These are phyloP conservation scores for Thermoascus crustaceus DNA, from an alignment of 2,329 filamentous ascomycete species.

Conservation along the genomic window DNA sequence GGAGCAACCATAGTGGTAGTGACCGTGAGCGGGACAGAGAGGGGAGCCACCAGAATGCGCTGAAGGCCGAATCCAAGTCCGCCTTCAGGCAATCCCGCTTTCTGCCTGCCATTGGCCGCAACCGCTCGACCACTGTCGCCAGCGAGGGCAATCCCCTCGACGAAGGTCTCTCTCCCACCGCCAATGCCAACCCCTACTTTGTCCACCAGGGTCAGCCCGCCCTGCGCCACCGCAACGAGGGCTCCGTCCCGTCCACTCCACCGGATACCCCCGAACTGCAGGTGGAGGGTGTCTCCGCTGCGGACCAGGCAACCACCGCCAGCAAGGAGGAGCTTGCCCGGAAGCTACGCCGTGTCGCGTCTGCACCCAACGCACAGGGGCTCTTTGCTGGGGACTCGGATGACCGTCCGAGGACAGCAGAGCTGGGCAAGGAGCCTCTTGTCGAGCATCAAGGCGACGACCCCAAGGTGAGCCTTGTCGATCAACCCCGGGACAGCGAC, in stretches of 20 bases:
- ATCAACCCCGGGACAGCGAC: slow-evolving; percentile 28
- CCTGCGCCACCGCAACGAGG: slow-evolving; percentile 88
- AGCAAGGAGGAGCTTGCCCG: slow-evolving; percentile 91
- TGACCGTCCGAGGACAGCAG: slow-evolving; percentile 72
- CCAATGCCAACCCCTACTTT: slow-evolving; percentile 94
- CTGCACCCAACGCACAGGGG: slow-evolving; percentile 92
- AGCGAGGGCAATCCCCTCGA: slow-evolving; percentile 89
- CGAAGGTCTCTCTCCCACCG: slow-evolving; percentile 81
- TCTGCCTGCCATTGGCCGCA: slow-evolving; percentile 77
- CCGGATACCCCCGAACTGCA: slow-evolving; percentile 79
- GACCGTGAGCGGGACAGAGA: slow-evolving; percentile 30
- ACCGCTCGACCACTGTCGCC: slow-evolving; percentile 80
- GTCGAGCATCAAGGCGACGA: slow-evolving; percentile 49
- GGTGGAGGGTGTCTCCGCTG: slow-evolving; percentile 58
- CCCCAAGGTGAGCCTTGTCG: slow-evolving; percentile 48
- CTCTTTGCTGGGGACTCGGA: slow-evolving; percentile 59
- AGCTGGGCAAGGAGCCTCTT: slow-evolving; percentile 75
- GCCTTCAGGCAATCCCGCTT: slow-evolving; percentile 79
- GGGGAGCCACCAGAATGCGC: slow-evolving; percentile 33
- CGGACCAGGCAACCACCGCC: slow-evolving; percentile 61
- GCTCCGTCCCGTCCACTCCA: slow-evolving; percentile 84
- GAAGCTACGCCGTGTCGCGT: slow-evolving; percentile 87
- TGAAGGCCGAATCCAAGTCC: slow-evolving; percentile 56
- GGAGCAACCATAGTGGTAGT: slow-evolving; percentile 15
- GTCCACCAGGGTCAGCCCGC: slow-evolving; percentile 90